Percentiles rank a stretch among this genome's conserved stretches.
phyloP scores from a whole-genome alignment of 1,139 yeast genomes.

The Barnettozyma hawaiiensis region DNA sequence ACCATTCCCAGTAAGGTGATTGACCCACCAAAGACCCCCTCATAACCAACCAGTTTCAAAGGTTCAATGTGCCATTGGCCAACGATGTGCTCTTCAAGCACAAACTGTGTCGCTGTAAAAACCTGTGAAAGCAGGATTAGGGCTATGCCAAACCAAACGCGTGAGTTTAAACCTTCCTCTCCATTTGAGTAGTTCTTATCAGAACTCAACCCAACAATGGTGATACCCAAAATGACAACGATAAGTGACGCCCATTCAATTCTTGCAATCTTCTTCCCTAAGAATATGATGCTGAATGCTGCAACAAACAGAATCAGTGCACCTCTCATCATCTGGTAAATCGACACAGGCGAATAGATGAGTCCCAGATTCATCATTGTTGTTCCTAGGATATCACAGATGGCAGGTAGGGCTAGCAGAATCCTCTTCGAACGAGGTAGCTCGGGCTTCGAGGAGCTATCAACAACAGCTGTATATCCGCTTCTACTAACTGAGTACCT shows the following conservation, averaged over 20 bases:
- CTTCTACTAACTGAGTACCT: conserved; percentile 7
- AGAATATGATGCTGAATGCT: conserved; percentile 57
- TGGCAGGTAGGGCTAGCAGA: conserved; percentile 54
- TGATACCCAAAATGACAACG: conserved; percentile 61
- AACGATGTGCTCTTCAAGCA: conserved; percentile 67
- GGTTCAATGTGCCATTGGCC: conserved; percentile 52
- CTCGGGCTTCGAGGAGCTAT: conserved; percentile 17
- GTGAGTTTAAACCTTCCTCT: conserved; percentile 14
- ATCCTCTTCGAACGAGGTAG: conserved; percentile 27
- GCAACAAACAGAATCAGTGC: conserved; percentile 76
- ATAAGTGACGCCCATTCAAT: conserved; percentile 66
- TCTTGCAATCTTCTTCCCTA: conserved; percentile 49
- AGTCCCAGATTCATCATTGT: conserved; percentile 75
- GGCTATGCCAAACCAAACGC: conserved; percentile 46
- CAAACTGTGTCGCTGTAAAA: conserved; percentile 72
- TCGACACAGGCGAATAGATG: conserved; percentile 71
- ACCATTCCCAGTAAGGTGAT: conserved; percentile 43
- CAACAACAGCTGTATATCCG: conserved; percentile 10
- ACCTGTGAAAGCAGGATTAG: conserved; percentile 59
- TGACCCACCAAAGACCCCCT: conserved; percentile 61
- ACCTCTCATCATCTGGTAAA: conserved; percentile 83
- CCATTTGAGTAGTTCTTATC: conserved; percentile 26
- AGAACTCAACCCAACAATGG: conserved; percentile 71
- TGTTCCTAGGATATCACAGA: conserved; percentile 69
- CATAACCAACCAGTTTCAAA: conserved; percentile 63